phyloP scores from a whole-genome alignment of 768 basidiomycete species.

The Leccinum obscurum region DNA sequence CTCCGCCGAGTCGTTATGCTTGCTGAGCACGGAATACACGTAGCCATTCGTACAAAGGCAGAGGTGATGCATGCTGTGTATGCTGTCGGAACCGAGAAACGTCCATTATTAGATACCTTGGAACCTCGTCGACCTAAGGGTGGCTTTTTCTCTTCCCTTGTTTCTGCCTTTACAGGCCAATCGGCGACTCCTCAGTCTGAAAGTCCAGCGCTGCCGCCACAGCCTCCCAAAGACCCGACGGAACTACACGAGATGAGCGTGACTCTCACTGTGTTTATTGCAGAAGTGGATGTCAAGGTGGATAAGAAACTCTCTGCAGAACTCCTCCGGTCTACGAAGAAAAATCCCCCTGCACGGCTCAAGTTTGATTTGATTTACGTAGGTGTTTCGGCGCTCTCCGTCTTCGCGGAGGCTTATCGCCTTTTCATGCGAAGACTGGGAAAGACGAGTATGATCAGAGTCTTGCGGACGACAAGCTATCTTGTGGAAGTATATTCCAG shows the following conservation, averaged over 20 bases:
- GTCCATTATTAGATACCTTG: conserved; percentile 37
- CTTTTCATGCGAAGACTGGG: conserved; percentile 54
- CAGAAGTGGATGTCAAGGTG: conserved; percentile 55
- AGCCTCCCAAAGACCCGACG: conserved; percentile 24
- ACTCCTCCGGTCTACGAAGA: conserved; percentile 90
- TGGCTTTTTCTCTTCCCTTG: conserved; percentile 48
- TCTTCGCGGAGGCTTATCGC: conserved; percentile 3
- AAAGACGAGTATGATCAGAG: conserved; percentile 80
- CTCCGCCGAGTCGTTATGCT: conserved; percentile 1
- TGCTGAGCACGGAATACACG: not conserved
- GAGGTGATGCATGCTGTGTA: conserved; percentile 17
- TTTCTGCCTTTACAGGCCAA: conserved; percentile 27
- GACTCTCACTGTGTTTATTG: conserved; percentile 35
- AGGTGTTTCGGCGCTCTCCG: not conserved
- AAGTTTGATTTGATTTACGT: conserved; percentile 81
- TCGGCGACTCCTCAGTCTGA: conserved; percentile 14
- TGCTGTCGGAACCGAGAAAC: conserved; percentile 36
- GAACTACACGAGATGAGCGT: conserved; percentile 28
- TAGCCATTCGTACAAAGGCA: conserved; percentile 41
- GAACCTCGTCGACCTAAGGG: conserved; percentile 32
- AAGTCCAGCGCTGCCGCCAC: conserved; percentile 8
- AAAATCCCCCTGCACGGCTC: conserved; percentile 78
- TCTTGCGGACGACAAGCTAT: conserved; percentile 61
- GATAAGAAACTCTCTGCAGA: conserved; percentile 70
- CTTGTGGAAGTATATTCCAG: conserved; percentile 81